Evolutionary conservation across 495 filamentous ascomycete genomes (phyloP).

Genomic region (Penicillium canariense): DNA sequence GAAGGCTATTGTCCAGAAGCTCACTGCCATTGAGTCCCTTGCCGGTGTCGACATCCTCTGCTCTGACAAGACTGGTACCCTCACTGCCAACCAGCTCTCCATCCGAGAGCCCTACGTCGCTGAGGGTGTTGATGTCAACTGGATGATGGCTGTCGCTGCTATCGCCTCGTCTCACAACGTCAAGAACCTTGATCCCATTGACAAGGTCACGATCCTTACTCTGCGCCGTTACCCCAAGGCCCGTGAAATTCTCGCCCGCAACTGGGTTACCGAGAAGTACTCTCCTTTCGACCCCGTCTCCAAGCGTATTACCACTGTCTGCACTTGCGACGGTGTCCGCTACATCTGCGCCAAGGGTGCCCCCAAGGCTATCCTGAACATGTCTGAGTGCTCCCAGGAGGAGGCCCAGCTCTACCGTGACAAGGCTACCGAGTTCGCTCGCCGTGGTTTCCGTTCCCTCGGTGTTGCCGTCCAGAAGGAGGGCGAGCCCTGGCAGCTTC

Average conservation of each 20-base stretch:
- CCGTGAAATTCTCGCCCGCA: constrained; percentile 63
- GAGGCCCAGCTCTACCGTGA: constrained; percentile 63
- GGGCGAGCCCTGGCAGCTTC: constrained; percentile 64
- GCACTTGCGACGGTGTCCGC: constrained; percentile 62
- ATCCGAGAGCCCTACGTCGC: constrained; percentile 74
- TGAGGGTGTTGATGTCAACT: constrained; percentile 73
- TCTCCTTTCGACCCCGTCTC: constrained; percentile 76
- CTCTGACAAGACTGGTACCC: constrained; percentile 77
- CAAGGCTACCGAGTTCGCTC: constrained; percentile 71
- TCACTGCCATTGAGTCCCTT: constrained; percentile 73
- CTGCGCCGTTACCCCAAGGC: constrained; percentile 73
- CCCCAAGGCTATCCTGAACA: constrained; percentile 68
- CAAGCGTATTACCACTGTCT: constrained; percentile 71
- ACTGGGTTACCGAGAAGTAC: constrained; percentile 74
- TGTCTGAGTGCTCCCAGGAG: constrained; percentile 63
- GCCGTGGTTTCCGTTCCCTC: constrained; percentile 78
- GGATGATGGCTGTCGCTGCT: constrained; percentile 76
- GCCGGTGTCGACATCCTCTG: constrained; percentile 75
- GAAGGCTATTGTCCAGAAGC: constrained; percentile 75
- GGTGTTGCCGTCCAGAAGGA: constrained; percentile 71
- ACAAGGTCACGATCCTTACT: constrained; percentile 73
- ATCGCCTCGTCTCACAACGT: constrained; percentile 74
- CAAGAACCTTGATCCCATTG: constrained; percentile 74
- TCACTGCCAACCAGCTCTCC: constrained; percentile 72
- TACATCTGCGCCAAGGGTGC: constrained; percentile 73